Percentiles rank a stretch among this genome's conserved stretches.
Evolutionary conservation across 768 basidiomycete genomes (phyloP).

Genomic region (Kwoniella shandongensis): DNA sequence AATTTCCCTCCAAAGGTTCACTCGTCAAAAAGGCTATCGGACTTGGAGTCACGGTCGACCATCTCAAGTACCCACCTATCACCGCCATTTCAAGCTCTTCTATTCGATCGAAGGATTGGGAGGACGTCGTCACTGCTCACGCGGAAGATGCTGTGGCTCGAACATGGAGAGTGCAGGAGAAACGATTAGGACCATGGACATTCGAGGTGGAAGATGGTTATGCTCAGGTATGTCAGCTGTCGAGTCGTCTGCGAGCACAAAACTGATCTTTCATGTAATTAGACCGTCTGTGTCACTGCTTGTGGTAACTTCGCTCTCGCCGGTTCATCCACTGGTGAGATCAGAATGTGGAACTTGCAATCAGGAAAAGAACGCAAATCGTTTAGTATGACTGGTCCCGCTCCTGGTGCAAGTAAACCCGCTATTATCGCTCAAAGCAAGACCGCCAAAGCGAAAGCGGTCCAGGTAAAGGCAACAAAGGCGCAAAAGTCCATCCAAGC

Average conservation of each 20-base stretch:
- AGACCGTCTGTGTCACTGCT: constrained; percentile 79
- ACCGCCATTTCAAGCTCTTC: constrained; percentile 75
- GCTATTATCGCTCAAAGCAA: constrained; percentile 34
- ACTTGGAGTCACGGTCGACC: constrained; percentile 73
- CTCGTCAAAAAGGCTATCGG: constrained; percentile 75
- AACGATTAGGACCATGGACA: constrained; percentile 73
- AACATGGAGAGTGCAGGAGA: constrained; percentile 83
- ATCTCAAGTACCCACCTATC: constrained; percentile 80
- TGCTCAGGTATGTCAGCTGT: constrained; percentile 64
- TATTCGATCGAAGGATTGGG: constrained; percentile 89
- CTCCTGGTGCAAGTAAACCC: constrained; percentile 42
- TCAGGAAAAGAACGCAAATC: constrained; percentile 80
- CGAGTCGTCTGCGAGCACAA: too few relatives aligned
- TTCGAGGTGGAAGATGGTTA: constrained; percentile 66
- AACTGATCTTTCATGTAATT: neutral
- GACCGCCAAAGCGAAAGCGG: constrained; percentile 28
- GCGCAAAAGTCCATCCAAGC: constrained; percentile 59
- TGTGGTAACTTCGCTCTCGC: constrained; percentile 95
- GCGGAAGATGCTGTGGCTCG: constrained; percentile 76
- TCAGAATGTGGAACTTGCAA: constrained; percentile 96
- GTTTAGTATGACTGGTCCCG: constrained; percentile 60
- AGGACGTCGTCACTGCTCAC: constrained; percentile 90
- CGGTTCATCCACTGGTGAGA: constrained; percentile 68
- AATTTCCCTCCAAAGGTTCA: constrained; percentile 62
- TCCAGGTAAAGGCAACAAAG: constrained; percentile 33